Conservation (phyloP, 192 early-diverging fungal genomes). For the Coemansia sp. region DNA sequence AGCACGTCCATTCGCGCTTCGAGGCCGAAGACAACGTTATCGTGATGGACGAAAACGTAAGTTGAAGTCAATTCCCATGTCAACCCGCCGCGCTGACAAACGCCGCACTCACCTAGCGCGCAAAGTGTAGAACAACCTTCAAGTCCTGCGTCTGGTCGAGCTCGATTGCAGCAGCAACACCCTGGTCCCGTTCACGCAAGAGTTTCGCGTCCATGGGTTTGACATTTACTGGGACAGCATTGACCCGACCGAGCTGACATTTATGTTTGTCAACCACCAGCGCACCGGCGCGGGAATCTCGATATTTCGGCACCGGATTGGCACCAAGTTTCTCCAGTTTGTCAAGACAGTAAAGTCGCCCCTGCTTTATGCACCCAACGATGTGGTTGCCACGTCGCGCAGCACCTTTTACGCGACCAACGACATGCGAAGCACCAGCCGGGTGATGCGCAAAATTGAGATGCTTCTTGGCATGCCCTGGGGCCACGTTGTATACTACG, state of each 20-base stretch:
- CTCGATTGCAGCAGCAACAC: constrained; percentile 18
- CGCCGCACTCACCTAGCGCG: not conserved
- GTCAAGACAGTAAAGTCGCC: constrained; percentile 54
- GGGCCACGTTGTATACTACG: constrained; percentile 39
- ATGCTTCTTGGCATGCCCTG: constrained; percentile 48
- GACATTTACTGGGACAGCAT: constrained; percentile 48
- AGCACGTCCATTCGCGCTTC: constrained; percentile 12
- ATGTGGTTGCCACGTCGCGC: constrained; percentile 54
- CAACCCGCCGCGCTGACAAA: too few species aligned
- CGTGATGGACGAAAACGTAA: constrained; percentile 54
- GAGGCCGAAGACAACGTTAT: constrained; percentile 41
- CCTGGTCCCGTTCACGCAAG: constrained; percentile 33
- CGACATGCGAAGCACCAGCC: constrained; percentile 32
- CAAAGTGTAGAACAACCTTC: constrained; percentile 41
- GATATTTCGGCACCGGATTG: constrained; percentile 53
- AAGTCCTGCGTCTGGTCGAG: constrained; percentile 36
- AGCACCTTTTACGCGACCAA: constrained; percentile 59
- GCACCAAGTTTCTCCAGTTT: constrained; percentile 38
- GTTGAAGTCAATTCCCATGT: too few species aligned
- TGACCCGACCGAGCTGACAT: constrained; percentile 45
- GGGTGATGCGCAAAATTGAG: constrained; percentile 40
- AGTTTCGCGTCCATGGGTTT: constrained; percentile 54
- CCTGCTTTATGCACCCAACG: constrained; percentile 55
- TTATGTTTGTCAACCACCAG: constrained; percentile 61
- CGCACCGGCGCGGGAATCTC: constrained; percentile 52